Conservation (phyloP, 2,329 filamentous ascomycete species). For the Rachicladosporium sp. region DNA sequence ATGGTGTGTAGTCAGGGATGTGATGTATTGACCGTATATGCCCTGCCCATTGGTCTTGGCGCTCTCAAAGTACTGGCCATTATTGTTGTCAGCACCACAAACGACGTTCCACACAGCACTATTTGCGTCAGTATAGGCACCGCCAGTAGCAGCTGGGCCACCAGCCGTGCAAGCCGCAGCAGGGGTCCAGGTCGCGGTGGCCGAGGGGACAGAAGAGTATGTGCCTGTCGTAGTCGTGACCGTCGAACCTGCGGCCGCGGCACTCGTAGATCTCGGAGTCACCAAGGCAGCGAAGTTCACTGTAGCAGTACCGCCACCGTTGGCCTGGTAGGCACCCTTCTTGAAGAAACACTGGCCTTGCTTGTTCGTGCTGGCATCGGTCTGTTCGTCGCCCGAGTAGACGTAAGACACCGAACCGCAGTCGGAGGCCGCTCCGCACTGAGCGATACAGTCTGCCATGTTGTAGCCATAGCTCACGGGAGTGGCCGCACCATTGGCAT, state of each 20-base stretch:
- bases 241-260: not conserved
- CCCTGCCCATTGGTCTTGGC: not conserved
- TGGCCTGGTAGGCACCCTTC: not conserved
- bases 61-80: not conserved
- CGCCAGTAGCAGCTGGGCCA: not conserved
- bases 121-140: not conserved
- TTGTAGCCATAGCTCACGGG: not conserved
- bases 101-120: not conserved
- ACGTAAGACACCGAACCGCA: no score
- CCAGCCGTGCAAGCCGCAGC: not conserved
- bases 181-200: not conserved
- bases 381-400: no score
- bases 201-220: not conserved
- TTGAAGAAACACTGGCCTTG: not conserved
- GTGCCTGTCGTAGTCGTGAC: not conserved
- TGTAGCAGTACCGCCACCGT: not conserved
- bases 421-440: no score
- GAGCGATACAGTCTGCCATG: no score
- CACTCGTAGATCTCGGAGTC: not conserved
- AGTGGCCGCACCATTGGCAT: no score
- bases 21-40: not conserved
- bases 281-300: not conserved
- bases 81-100: not conserved
- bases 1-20: not conserved
- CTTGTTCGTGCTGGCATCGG: not conserved